Evolutionary conservation across 2,329 filamentous ascomycete genomes (phyloP).

Genomic region (Fusarium pseudocircinatum): DNA sequence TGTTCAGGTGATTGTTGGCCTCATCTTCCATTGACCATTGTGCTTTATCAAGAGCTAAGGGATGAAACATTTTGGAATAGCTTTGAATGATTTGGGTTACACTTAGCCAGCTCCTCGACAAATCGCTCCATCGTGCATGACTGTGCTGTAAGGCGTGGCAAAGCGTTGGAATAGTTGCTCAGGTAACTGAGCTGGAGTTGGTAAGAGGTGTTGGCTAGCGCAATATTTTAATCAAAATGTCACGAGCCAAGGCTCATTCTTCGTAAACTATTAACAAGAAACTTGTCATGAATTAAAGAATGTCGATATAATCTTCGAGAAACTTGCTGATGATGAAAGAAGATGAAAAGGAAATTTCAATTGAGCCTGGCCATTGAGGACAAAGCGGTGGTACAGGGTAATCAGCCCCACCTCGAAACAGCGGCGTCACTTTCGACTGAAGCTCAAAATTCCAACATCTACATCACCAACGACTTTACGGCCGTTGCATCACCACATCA

Average conservation of each 20-base stretch:
- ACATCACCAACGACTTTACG: constrained; percentile 29
- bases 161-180: no score
- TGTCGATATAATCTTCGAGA: neutral
- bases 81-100: neutral
- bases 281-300: neutral
- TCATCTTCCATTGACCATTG: neutral
- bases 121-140: no score
- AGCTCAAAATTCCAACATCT: constrained; percentile 42
- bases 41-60: neutral
- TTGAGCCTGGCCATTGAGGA: no score
- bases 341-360: no score
- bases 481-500: constrained; percentile 24
- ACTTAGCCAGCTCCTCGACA: no score
- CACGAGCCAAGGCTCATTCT: neutral
- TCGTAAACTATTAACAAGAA: no score
- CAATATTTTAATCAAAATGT: neutral
- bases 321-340: neutral
- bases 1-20: neutral
- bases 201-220: no score
- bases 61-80: rapidly evolving
- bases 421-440: constrained; percentile 36
- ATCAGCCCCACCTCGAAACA: constrained; percentile 10
- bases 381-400: constrained; percentile 23
- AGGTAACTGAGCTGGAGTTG: neutral
- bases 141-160: neutral